These are phyloP conservation scores for Dendryphion nanum DNA, from an alignment of 2,329 filamentous ascomycete species.

Conservation along the genomic window DNA sequence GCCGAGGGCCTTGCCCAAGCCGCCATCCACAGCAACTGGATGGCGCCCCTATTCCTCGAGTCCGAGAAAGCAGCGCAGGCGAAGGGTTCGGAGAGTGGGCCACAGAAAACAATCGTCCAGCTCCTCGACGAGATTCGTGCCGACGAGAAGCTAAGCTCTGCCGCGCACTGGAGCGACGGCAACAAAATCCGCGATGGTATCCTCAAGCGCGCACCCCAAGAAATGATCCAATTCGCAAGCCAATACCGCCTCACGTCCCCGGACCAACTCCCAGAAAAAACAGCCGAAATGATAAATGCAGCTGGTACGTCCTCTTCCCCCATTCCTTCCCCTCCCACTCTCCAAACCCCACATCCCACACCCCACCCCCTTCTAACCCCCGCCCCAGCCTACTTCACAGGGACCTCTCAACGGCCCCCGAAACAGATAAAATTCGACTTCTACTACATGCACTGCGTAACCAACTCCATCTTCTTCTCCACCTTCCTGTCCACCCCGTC, in stretches of 20 bases:
- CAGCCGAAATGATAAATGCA: conserved; percentile 70
- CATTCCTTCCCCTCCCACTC: not conserved
- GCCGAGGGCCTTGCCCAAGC: conserved; percentile 78
- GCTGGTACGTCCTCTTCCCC: conserved; percentile 40
- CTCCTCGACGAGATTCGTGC: conserved; percentile 61
- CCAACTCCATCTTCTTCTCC: conserved; percentile 70
- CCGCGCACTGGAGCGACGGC: conserved; percentile 53
- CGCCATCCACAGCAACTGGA: conserved; percentile 63
- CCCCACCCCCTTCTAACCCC: not conserved
- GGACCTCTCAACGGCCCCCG: conserved; percentile 62
- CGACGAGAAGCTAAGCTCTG: conserved; percentile 56
- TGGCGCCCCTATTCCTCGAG: conserved; percentile 54
- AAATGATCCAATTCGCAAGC: conserved; percentile 61
- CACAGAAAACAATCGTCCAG: conserved; percentile 48
- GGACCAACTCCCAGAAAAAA: conserved; percentile 57
- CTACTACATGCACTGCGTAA: conserved; percentile 77
- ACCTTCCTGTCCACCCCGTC: conserved; percentile 61
- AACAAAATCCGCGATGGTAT: conserved; percentile 71
- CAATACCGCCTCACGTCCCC: conserved; percentile 45
- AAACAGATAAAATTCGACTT: conserved; percentile 69
- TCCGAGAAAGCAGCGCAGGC: conserved; percentile 51
- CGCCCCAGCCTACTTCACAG: conserved; percentile 53
- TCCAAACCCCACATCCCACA: not conserved
- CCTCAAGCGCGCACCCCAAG: conserved; percentile 59
- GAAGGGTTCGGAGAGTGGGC: conserved; percentile 11